Conservation (phyloP, 805 yeast species). For the Ogataea nitratoaversa region DNA sequence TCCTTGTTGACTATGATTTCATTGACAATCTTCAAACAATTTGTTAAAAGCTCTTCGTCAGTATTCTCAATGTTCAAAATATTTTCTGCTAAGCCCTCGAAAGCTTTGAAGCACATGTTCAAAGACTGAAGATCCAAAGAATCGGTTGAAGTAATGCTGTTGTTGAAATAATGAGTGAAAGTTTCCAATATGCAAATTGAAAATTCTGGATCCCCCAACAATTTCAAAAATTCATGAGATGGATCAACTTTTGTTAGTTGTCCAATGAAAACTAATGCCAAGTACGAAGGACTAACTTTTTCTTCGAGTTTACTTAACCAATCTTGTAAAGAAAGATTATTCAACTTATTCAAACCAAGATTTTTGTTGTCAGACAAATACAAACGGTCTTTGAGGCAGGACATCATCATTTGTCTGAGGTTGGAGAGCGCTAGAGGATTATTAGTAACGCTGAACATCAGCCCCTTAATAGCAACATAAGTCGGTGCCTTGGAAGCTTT, state of each 20-base stretch:
- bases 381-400: background rate
- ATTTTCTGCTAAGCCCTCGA: background rate
- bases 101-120: background rate
- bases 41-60: background rate
- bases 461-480: slow-evolving; percentile 1
- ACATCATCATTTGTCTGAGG: slow-evolving; percentile 1
- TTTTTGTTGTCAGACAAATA: background rate
- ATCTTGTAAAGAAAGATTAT: slow-evolving; percentile 12
- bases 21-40: background rate
- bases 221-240: background rate
- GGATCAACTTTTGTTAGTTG: slow-evolving; percentile 1
- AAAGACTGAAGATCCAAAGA: background rate
- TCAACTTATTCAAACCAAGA: slow-evolving; percentile 8
- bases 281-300: slow-evolving; percentile 3
- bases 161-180: background rate
- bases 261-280: slow-evolving; percentile 6
- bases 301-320: slow-evolving; percentile 10
- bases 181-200: slow-evolving; percentile 1
- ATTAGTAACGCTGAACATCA: slow-evolving; percentile 1
- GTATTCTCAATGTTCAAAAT: background rate
- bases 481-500: slow-evolving; percentile 1
- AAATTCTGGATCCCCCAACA: slow-evolving; percentile 1
- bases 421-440: background rate
- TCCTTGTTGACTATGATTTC: background rate
- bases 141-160: background rate